phyloP scores from a whole-genome alignment of 805 yeast genomes.

The Wilhelminamyces savonicus region DNA sequence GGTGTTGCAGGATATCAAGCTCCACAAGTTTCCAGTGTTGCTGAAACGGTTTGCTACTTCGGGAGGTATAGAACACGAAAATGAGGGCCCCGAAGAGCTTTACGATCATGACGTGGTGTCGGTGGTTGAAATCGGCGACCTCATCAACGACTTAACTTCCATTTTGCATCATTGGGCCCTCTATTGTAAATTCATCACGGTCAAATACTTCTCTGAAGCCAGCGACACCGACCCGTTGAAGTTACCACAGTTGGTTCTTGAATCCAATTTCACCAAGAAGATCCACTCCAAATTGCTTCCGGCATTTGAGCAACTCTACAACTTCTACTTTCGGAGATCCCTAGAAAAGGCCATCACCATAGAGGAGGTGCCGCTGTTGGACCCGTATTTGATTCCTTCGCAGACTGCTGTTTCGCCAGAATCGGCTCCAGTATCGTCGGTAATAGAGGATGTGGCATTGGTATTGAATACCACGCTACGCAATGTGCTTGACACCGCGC shows the following conservation, averaged over 20 bases:
- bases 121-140: conserved; percentile 59
- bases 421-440: conserved; percentile 69
- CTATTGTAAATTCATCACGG: conserved; percentile 66
- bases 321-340: conserved; percentile 69
- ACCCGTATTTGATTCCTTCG: conserved; percentile 26
- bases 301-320: conserved; percentile 55
- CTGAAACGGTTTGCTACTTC: conserved; percentile 6
- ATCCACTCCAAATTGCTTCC: conserved; percentile 48
- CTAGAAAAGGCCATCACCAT: conserved; percentile 74
- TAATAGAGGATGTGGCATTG: conserved; percentile 78
- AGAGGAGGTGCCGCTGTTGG: conserved; percentile 64
- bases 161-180: conserved; percentile 83
- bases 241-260: conserved; percentile 47
- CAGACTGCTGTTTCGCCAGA: conserved; percentile 31
- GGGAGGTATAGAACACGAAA: conserved; percentile 4
- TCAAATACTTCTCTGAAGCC: conserved; percentile 43
- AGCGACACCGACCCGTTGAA: conserved; percentile 16
- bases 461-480: conserved; percentile 63
- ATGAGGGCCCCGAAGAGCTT: conserved; percentile 14
- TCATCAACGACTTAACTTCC: conserved; percentile 64
- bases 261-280: conserved; percentile 52
- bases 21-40: conserved; percentile 37
- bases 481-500: conserved; percentile 69
- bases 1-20: conserved; percentile 46
- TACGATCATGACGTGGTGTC: conserved; percentile 35